Base-by-base conservation (phyloP, 805 yeast species). In the Metschnikowia bowlesiae region DNA sequence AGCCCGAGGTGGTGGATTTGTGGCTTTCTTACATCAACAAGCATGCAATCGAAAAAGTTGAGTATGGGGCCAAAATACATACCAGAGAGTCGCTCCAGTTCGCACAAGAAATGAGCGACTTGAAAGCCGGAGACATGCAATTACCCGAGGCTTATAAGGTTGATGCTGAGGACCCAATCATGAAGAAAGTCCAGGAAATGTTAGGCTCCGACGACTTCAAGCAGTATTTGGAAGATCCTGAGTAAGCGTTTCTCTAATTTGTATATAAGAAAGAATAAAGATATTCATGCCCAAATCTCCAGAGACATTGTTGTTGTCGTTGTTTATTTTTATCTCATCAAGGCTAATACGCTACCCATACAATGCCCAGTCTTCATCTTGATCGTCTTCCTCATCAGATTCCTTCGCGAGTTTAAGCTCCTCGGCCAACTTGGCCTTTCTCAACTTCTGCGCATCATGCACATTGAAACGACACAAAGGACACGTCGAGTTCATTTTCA, bases 401-500 rank as follows among this genome's bases (percentile, higher is more conserved):
- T 79, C 71, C 70, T 79, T 46, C 1, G 69, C 68, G 29, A 60
- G 53, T 41, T 61, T 53, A 9, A 71, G 59, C 54, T 72, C 77
- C 48, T 64, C 65, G 32, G 65, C 70, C 14, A 74, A 57, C 51
- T 62, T 62, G 47, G 66, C 63, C 49, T 58, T 61, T 16, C 74
- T 52, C 39, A 62, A 60, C 42, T 58, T 55, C 26, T 61, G 62
- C 5, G 63, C 64, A 33, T 74, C 79, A 18, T 79, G 64, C 28
- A 91, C 80, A 61, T 89, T 84, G 53, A 78, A 81, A 55, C 98
- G 75, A 63, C 97, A 92, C 60, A 92, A 66, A 0, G 98, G 98
- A 62, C 98, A 91, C 0, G 89, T 85, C 1, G 79, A 71, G 58
- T 85, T 82, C 46, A 82, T 71, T 54, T 81, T 80, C 47, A 92